A percentile compares a stretch with the other conserved stretches of the same genome.
Evolutionary conservation across 2,329 filamentous ascomycete species (phyloP).

Genomic region (Biscogniauxia mediterranea): DNA sequence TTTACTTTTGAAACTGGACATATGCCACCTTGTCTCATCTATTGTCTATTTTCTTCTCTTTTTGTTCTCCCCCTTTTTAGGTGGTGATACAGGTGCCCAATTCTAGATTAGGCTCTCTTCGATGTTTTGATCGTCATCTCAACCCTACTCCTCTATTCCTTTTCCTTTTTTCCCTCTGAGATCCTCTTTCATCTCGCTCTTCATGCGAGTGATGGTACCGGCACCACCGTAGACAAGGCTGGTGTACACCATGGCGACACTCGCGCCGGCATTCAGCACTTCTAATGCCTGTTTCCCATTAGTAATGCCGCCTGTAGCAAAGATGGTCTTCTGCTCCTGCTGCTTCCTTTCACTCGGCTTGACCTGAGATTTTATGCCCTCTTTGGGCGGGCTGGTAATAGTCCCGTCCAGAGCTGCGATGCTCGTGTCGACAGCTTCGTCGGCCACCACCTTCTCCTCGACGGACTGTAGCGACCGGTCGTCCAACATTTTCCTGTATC

Average conservation of each 20-base stretch:
- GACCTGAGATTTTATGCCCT: conserved; percentile 43
- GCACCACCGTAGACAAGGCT: conserved; percentile 63
- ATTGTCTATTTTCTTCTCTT: background rate
- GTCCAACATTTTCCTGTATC: conserved; percentile 72
- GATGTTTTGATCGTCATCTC: background rate
- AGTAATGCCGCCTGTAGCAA: conserved; percentile 90
- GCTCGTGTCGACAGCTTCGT: conserved; percentile 34
- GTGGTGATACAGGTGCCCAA: conserved; percentile 1
- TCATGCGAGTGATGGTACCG: conserved; percentile 64
- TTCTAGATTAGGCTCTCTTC: background rate
- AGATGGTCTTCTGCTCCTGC: conserved; percentile 70
- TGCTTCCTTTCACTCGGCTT: conserved; percentile 9
- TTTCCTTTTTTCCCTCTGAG: conserved; percentile 24
- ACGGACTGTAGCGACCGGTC: conserved; percentile 39
- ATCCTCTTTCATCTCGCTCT: conserved; percentile 56
- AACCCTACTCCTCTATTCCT: conserved; percentile 5
- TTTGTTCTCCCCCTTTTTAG: too few species aligned
- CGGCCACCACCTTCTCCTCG: conserved; percentile 27
- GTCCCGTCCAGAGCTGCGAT: conserved; percentile 35
- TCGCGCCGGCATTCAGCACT: conserved; percentile 84
- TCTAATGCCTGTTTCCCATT: conserved; percentile 80
- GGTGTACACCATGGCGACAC: conserved; percentile 90
- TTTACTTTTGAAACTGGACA: background rate
- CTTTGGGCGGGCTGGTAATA: conserved; percentile 29
- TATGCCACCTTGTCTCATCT: background rate